These are phyloP conservation scores for Leccinum barrowsii DNA, from an alignment of 768 basidiomycete species.

Conservation along the genomic window DNA sequence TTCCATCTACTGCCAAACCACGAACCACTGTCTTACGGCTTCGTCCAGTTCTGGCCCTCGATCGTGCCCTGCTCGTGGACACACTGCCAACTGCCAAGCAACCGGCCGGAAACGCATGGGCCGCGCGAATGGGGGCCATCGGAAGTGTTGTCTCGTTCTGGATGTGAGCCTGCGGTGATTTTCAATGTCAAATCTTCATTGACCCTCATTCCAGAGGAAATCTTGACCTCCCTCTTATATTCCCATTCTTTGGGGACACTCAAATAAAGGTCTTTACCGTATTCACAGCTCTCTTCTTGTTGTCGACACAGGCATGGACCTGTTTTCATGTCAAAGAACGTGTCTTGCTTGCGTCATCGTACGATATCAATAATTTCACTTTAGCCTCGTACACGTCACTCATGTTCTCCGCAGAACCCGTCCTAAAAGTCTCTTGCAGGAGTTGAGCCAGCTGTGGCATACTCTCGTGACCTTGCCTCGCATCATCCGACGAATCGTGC, in stretches of 20 bases:
- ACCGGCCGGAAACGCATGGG: constrained; percentile 91
- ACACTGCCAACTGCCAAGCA: constrained; percentile 71
- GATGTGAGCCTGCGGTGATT: constrained; percentile 49
- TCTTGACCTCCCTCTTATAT: constrained; percentile 61
- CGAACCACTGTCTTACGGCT: background rate
- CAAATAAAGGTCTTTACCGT: constrained; percentile 82
- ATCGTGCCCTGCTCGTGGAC: constrained; percentile 89
- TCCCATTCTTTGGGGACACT: constrained; percentile 75
- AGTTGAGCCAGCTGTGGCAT: constrained; percentile 66
- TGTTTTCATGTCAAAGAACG: constrained; percentile 65
- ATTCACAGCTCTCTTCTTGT: constrained; percentile 64
- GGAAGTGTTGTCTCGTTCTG: constrained; percentile 88
- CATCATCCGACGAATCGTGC: constrained; percentile 76
- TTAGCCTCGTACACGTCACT: background rate
- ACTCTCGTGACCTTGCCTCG: constrained; percentile 68
- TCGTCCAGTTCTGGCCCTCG: constrained; percentile 73
- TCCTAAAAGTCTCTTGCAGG: constrained; percentile 33
- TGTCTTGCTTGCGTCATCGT: constrained; percentile 52
- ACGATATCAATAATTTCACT: background rate
- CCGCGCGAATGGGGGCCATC: constrained; percentile 84
- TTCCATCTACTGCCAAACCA: background rate
- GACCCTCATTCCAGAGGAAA: constrained; percentile 54
- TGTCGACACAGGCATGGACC: constrained; percentile 63
- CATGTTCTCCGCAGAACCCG: constrained; percentile 12
- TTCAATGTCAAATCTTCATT: background rate